Evolutionary conservation across 345 rosid genomes (phyloP), one percentile per base, ranked within the genome.

Genomic region (Abelmoschus esculentus): DNA sequence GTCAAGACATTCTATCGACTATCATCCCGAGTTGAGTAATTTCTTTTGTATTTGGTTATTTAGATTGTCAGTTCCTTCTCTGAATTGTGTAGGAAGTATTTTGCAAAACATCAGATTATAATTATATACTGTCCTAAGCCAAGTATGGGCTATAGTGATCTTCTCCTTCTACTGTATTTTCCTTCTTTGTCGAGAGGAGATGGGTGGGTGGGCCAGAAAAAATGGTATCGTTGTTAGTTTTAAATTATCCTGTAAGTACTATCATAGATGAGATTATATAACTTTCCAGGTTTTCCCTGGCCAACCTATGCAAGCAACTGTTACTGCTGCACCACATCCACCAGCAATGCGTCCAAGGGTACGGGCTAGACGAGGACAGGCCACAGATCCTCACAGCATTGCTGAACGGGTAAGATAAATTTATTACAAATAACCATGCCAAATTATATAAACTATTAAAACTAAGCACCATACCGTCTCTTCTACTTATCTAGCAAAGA

Each of bases 201-300:
- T 62, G 31, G 50, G 32, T 40, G n/a, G 53, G 17, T 22, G 26
- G 26, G 26, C 1, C 1, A 22, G 26, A 22, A 22, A 22, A 22
- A 22, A 22, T 22, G 17, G 9, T 9, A 34, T 50, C 50, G 26
- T 31, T 34, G 29, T 19, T 68, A 5, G 49, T 68, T 7, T 11
- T 49, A 32, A 53, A n/a, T 12, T 42, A 0, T 11, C 22, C 15
- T 50, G 28, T 32, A 9, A 18, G 7, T 40, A 22, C 53, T 12
- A 26, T 64, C 53, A 13, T 54, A 44, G 47, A 29, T 73, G 26
- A 69, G 65, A 55, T 66, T 62, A 53, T 69, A 57, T 71, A 54
- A 63, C 14, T 60, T 73, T 72, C 34, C 80, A 95, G 99, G 91
- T 89, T 42, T 91, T 84, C 73, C 98, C 92, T 61, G 97, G 96